Base-by-base conservation (phyloP, 1,284 basidiomycete species). In the Ceratobasidium sp. region DNA sequence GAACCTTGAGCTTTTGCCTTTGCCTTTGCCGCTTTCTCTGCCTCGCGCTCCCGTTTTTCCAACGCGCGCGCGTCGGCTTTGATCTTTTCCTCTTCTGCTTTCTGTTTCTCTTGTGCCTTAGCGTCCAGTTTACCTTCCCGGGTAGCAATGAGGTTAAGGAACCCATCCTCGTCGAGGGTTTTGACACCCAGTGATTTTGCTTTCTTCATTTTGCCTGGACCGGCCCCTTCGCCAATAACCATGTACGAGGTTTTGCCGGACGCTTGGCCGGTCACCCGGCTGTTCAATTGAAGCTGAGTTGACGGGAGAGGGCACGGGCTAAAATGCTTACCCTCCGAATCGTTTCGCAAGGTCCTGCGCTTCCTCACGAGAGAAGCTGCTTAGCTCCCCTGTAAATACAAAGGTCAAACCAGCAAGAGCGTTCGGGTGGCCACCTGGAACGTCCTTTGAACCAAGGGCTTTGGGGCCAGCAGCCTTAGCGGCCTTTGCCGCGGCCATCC, bases 381-480 rank as follows among this genome's bases (percentile, higher is more conserved):
- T 89, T 62, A 99, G 85, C 81, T 99, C 97, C 13, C 97, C 98
- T 0, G 96, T 98, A 80, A 99, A 99, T 32, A 99, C 98, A 80
- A 99, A 93, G 0, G 95, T 89, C 32, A 99, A 87, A 0, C 97
- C 97, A 0, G 91, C 89, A 1, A 99, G 87, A 82, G 94, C 96
- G 81, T 97, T 92, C 0, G 91, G 91, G 67, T 89, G 82, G 79
- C 91, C 89, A 34, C 93, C 88, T 0, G 97, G 98, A 1, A 99
- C 89, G 11, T 89, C 85, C 83, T 98, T 99, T 29, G 92, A 91
- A 0, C 95, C 95, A 7, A 90, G 93, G 6, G 90, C 90, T 1
- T 87, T 83, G 0, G 95, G 96, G 0, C 93, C 93, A 0, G 85
- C 86, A 57, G 91, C 84, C 75, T 90, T 90, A 1, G 92, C 91